Evolutionary conservation across 2,329 filamentous ascomycete genomes (phyloP).

Genomic region (Thelonectria olida): DNA sequence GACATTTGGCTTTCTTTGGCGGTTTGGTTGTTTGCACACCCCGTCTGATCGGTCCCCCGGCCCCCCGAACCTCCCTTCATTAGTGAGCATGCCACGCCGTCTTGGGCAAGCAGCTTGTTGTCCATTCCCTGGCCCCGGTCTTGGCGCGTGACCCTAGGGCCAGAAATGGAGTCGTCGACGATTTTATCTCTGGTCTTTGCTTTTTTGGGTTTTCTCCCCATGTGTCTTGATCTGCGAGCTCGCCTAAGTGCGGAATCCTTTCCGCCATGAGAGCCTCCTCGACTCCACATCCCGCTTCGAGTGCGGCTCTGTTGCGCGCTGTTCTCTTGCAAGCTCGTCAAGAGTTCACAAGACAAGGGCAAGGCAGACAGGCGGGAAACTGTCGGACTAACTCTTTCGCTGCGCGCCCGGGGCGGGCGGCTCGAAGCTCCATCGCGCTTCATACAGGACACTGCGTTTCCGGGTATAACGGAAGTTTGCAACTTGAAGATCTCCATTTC

Average conservation of each 20-base stretch:
- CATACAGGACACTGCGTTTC: neutral
- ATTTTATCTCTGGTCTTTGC: neutral
- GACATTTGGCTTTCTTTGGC: constrained; percentile 14
- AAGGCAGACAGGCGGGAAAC: constrained; percentile 13
- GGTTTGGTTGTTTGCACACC: constrained; percentile 13
- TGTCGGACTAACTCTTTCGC: too few relatives aligned
- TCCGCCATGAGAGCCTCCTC: constrained; percentile 23
- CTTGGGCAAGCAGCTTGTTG: neutral
- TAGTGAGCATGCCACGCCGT: constrained; percentile 21
- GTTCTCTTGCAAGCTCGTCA: constrained; percentile 2
- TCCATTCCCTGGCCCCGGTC: constrained; percentile 27
- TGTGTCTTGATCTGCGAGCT: constrained; percentile 24
- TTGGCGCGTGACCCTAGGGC: constrained; percentile 37
- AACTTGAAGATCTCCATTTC: constrained; percentile 16
- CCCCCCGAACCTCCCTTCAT: constrained; percentile 10
- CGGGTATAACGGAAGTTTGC: neutral
- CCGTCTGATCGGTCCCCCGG: constrained; percentile 18
- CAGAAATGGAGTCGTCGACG: constrained; percentile 13
- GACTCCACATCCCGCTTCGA: constrained; percentile 12
- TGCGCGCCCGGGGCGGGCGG: too few relatives aligned
- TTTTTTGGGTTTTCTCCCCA: neutral
- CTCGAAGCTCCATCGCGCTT: too few relatives aligned
- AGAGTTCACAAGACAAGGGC: too few relatives aligned
- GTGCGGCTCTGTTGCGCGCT: constrained; percentile 17
- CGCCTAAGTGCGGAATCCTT: constrained; percentile 39